These are phyloP conservation scores for Noccaea caerulescens DNA, from an alignment of 345 rosid genomes.

Conservation along the genomic window DNA sequence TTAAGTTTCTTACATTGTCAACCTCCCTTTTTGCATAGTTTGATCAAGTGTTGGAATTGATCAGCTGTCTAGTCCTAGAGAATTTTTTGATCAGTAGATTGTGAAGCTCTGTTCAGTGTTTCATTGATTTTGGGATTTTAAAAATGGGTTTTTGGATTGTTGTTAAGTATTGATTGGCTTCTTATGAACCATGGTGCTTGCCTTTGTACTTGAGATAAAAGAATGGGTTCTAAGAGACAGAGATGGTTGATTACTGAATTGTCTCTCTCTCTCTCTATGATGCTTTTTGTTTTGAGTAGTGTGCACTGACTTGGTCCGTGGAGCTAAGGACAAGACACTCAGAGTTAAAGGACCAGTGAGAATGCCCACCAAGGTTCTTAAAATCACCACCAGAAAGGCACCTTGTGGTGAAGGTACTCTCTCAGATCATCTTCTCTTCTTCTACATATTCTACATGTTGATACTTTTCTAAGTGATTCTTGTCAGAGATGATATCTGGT, in stretches of 20 bases:
- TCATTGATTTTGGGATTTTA: not conserved
- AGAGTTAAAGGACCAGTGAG: slow-evolving; percentile 67
- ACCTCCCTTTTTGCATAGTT: not conserved
- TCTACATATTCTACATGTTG: not conserved
- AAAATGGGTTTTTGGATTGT: not conserved
- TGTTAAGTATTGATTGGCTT: slow-evolving; percentile 2
- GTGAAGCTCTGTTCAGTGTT: not conserved
- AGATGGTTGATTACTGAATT: not conserved
- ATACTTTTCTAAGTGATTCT: not conserved
- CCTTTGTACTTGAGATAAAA: not conserved
- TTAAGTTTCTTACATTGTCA: not conserved
- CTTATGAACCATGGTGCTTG: not conserved
- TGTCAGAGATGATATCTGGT: not conserved
- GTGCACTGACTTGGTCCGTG: slow-evolving; percentile 63
- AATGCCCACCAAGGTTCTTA: slow-evolving; percentile 67
- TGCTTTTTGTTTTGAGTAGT: slow-evolving; percentile 39
- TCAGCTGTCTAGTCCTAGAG: not conserved
- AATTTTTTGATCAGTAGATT: not conserved
- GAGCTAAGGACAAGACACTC: slow-evolving; percentile 62
- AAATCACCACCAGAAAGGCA: slow-evolving; percentile 62
- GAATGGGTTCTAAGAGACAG: not conserved
- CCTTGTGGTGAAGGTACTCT: slow-evolving; percentile 69
- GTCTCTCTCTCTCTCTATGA: not conserved
- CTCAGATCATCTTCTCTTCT: not conserved
- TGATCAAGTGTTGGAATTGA: not conserved